Base-by-base conservation (phyloP, 179 eudicot species). In the Silene vulgaris region DNA sequence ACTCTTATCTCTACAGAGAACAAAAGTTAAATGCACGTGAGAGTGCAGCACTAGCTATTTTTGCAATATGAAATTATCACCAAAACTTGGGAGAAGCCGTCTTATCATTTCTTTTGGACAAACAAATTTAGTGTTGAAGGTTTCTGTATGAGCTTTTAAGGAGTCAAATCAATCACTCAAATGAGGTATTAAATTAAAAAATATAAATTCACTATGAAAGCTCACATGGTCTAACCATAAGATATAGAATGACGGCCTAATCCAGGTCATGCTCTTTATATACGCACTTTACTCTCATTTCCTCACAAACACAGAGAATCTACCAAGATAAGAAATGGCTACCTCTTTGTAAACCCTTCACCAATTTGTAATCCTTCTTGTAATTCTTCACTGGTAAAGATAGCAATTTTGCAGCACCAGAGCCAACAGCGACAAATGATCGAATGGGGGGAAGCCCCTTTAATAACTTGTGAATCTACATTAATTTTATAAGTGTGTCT, bases 261-360 rank as follows among this genome's bases (percentile, higher is more conserved):
- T 14, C 62, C 20, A 57, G n/a, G 62, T 21, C 65, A 20, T 1
- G 30, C 65, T 61, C 37, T 65, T 65, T 65, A 8, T 65, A 29
- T 30, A 5, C n/a, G 40, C 35, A 4, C 43, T 30, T 30, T 16
- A 30, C 48, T 32, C 48, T 16, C 20, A 66, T 9, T 28, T 16
- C 21, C 70, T 16, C 48, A 66, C 21, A 66, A 32, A 32, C 5
- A 66, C 48, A 14, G n/a, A 8, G 56, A 35, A 35, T 35, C 40
- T 0, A 35, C 40, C 7, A 35, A 74, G 65, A 50, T 23, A 60
- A 28, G 59, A 71, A 71, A 71, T 6, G 32, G 52, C 76, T 88
- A 92, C 99, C 99, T 92, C 99, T 86, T 88, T 95, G 99, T 82
- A 92, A 76, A 76, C 99, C 97, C 87, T 95, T 95, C 54, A 95